Evolutionary conservation across 495 filamentous ascomycete genomes (phyloP).

Genomic region (Aspergillus steynii): DNA sequence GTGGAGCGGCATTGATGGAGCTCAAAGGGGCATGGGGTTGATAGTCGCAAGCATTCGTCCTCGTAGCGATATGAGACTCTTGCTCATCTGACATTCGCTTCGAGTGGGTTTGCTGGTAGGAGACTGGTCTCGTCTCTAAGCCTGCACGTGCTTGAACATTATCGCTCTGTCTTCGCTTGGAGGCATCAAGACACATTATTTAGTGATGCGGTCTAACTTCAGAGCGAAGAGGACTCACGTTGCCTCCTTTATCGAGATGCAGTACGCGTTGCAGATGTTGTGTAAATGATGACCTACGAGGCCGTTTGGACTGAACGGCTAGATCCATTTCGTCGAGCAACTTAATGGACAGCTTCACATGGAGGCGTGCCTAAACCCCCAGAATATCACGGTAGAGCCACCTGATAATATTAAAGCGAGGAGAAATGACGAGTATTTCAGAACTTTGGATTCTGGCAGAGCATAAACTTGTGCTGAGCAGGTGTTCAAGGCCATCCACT

Average conservation of each 20-base stretch:
- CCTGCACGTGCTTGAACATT: background rate
- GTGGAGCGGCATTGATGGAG: background rate
- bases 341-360: background rate
- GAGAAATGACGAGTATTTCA: background rate
- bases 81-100: background rate
- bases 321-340: constrained; percentile 14
- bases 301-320: constrained; percentile 22
- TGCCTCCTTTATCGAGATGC: constrained; percentile 26
- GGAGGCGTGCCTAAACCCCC: background rate
- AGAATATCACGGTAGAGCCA: constrained; percentile 8
- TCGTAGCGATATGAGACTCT: background rate
- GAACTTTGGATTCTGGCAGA: background rate
- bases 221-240: constrained; percentile 24
- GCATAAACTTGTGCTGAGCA: background rate
- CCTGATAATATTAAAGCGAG: background rate
- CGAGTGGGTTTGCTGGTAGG: background rate
- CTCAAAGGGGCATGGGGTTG: background rate
- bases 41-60: background rate
- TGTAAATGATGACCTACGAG: constrained; percentile 37
- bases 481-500: background rate
- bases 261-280: constrained; percentile 39
- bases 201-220: background rate
- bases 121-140: background rate
- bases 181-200: constrained; percentile 12
- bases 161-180: constrained; percentile 20